phyloP scores from a whole-genome alignment of 441 rosid genomes.

The Gossypium schwendimanii region DNA sequence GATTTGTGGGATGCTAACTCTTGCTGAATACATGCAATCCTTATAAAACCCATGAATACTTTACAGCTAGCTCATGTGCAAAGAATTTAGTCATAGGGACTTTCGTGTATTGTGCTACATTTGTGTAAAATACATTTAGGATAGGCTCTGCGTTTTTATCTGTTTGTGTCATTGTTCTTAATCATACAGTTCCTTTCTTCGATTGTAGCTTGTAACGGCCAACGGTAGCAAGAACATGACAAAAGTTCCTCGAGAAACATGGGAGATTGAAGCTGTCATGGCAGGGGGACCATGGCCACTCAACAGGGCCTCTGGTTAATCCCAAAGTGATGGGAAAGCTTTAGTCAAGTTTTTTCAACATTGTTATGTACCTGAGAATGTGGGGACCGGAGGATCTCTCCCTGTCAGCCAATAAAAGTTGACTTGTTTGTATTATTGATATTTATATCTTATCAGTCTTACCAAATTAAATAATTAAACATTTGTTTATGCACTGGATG shows the following conservation, averaged over 20 bases:
- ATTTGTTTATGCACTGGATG: neutral
- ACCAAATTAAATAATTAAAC: neutral
- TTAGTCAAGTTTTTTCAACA: neutral
- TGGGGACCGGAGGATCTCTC: neutral
- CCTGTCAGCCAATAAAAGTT: neutral
- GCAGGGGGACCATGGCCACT: constrained; percentile 75
- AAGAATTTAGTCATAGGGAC: neutral
- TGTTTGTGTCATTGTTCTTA: neutral
- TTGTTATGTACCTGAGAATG: neutral
- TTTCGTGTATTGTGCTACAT: neutral
- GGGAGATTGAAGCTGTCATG: constrained; percentile 90
- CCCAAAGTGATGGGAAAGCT: neutral
- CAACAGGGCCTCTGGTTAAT: constrained; percentile 2
- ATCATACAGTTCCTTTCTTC: neutral
- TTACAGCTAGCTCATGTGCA: neutral
- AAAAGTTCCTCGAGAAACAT: constrained; percentile 53
- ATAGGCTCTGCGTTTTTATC: neutral
- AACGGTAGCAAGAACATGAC: constrained; percentile 80
- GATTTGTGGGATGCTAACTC: neutral
- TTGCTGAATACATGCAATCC: neutral
- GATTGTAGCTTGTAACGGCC: constrained; percentile 53
- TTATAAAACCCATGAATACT: neutral
- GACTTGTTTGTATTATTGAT: neutral
- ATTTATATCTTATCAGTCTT: neutral
- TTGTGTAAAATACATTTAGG: neutral